These are phyloP conservation scores for Plectosphaerella plurivora DNA, from an alignment of 2,329 filamentous ascomycete species.

Conservation along the genomic window DNA sequence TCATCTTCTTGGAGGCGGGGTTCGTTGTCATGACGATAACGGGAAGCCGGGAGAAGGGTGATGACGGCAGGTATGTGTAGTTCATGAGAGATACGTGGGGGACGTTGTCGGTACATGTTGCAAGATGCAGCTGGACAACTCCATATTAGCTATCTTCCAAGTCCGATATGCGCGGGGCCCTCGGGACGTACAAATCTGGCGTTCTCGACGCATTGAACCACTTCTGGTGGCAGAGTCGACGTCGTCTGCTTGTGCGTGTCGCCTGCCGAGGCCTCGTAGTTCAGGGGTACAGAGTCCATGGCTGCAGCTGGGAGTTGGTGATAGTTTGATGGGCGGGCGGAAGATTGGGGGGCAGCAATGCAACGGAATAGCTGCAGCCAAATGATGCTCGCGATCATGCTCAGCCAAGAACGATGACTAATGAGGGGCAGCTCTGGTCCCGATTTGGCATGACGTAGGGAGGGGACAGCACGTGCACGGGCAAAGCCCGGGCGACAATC, in stretches of 20 bases:
- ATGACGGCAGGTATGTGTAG: conserved; percentile 90
- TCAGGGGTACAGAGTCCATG: conserved; percentile 66
- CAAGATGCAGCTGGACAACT: conserved; percentile 76
- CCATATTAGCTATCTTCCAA: conserved; percentile 2
- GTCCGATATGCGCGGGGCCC: neutral
- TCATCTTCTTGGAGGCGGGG: conserved; percentile 70
- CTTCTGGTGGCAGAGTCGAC: conserved; percentile 71
- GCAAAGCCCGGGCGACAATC: no score
- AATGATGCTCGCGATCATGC: neutral
- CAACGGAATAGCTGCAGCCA: no score
- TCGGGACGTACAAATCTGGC: conserved; percentile 73
- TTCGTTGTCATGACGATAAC: conserved; percentile 95
- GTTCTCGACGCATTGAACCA: conserved; percentile 88
- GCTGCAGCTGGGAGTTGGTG: neutral
- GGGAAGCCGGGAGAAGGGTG: conserved; percentile 63
- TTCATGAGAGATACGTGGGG: conserved; percentile 98
- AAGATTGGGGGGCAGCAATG: neutral
- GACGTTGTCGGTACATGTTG: conserved; percentile 76
- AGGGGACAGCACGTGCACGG: no score
- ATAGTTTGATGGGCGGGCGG: neutral
- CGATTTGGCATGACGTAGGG: neutral
- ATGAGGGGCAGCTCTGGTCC: neutral
- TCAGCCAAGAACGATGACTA: neutral
- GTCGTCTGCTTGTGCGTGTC: conserved; percentile 68
- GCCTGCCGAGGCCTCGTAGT: conserved; percentile 70